These are phyloP conservation scores for Solanum pennellii DNA, from an alignment of 257 asterid genomes.

Conservation along the genomic window DNA sequence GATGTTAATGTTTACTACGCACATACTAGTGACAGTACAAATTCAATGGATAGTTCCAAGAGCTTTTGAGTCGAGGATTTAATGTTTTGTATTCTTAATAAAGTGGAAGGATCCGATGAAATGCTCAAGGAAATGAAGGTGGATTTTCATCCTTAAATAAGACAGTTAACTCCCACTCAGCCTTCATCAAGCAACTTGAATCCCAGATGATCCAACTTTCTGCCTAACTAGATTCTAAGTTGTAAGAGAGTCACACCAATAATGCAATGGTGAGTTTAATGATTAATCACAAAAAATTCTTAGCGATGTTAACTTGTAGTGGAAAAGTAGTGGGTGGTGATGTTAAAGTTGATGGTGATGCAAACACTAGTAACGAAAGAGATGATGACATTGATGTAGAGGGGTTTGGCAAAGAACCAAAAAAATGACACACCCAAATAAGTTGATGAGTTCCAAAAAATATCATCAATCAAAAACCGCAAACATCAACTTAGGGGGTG, in stretches of 20 bases:
- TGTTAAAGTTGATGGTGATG: background rate
- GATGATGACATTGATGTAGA: background rate
- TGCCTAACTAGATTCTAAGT: background rate
- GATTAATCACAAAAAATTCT: background rate
- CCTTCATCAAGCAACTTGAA: background rate
- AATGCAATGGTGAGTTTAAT: background rate
- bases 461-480: background rate
- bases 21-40: background rate
- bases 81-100: too few relatives aligned
- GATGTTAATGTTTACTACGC: background rate
- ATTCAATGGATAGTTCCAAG: background rate
- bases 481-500: background rate
- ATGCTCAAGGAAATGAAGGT: background rate
- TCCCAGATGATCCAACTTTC: background rate
- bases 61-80: background rate
- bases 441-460: background rate
- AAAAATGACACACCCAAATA: background rate
- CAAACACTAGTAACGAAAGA: background rate
- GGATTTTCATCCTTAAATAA: background rate
- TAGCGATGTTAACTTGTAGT: background rate
- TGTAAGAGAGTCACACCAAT: background rate
- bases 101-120: background rate
- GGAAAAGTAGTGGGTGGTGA: background rate
- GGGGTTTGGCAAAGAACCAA: background rate
- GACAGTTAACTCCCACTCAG: background rate